Evolutionary conservation across 257 asterid species (phyloP), one percentile per base, ranked within the genome.

Genomic region (Dorcoceras hygrometricum): DNA sequence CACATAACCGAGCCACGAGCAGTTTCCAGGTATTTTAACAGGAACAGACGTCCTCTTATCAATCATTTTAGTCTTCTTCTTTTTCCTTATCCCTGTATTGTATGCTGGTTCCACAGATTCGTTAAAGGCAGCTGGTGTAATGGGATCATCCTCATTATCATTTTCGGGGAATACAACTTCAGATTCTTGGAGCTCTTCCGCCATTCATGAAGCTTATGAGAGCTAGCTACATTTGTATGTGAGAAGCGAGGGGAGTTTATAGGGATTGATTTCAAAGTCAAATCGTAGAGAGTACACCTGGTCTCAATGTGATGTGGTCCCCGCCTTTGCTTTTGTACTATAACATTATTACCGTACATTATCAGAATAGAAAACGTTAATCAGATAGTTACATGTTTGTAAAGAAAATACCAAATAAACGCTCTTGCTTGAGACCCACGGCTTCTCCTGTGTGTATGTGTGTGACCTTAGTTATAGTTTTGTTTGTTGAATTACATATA

Each of bases 151-250:
- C 5, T 12, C 63, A 57, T 12, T 22, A 5, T 34, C 72, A 19
- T 16, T 62, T 57, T 79, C 82, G 16, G 79, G 74, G 65, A 89
- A 89, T 36, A 83, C 59, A 14, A 87, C 84, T 64, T 87, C 89
- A 2, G 92, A 83, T 79, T 89, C 96, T 46, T 87, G 80, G 57
- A 85, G 81, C 60, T 89, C 93, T 75, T 85, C 93, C 0, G 89
- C 90, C 95, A 89, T 89, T 43, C 14, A 8, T 34, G 70, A 6
- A 31, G 65, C 9, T 8, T 58, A 8, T 1, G 4, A 57, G n/a
- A 22, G 23, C 25, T 3, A 6, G 18, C 1, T 10, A 8, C 6
- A 0, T 29, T 22, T 50, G 19, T 53, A 24, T 50, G 75, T 28
- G 70, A 74, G 78, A 48, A 70, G 18, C 23, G 58, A 59, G 23